Evolutionary conservation across 192 early-diverging fungal species (phyloP).

Genomic region (Thoreauomyces humboldtii): DNA sequence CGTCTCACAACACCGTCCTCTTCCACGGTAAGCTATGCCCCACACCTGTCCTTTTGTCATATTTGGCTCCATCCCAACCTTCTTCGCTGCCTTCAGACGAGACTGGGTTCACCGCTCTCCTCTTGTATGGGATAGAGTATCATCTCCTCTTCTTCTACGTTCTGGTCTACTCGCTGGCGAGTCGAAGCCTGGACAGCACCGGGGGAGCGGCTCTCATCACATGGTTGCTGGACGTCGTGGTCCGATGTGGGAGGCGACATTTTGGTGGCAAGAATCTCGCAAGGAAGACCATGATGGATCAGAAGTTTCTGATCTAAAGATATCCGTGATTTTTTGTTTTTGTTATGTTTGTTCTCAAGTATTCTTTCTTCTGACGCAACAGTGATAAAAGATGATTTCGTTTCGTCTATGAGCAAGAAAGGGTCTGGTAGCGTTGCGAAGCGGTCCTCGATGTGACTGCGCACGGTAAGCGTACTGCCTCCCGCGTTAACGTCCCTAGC

Average conservation of each 20-base stretch:
- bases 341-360: background rate
- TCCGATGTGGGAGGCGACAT: slow-evolving; percentile 32
- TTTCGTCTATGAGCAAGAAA: too few relatives aligned
- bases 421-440: too few relatives aligned
- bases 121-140: slow-evolving; percentile 43
- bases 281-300: slow-evolving; percentile 45
- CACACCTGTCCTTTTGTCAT: background rate
- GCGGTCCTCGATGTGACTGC: too few relatives aligned
- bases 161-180: slow-evolving; percentile 32
- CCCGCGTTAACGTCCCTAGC: too few relatives aligned
- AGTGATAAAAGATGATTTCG: too few relatives aligned
- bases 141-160: slow-evolving; percentile 44
- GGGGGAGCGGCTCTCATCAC: slow-evolving; percentile 31
- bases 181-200: slow-evolving; percentile 16
- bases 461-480: too few relatives aligned
- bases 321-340: background rate
- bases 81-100: background rate
- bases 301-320: slow-evolving; percentile 50
- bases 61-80: background rate
- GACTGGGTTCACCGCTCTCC: slow-evolving; percentile 11
- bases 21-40: slow-evolving; percentile 43
- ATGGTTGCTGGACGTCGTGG: slow-evolving; percentile 35
- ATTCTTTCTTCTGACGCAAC: too few relatives aligned
- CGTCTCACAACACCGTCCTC: slow-evolving; percentile 32
- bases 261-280: slow-evolving; percentile 50